These are phyloP conservation scores for Berberis vulgaris DNA, from an alignment of 164 flowering plant species.

Conservation along the genomic window DNA sequence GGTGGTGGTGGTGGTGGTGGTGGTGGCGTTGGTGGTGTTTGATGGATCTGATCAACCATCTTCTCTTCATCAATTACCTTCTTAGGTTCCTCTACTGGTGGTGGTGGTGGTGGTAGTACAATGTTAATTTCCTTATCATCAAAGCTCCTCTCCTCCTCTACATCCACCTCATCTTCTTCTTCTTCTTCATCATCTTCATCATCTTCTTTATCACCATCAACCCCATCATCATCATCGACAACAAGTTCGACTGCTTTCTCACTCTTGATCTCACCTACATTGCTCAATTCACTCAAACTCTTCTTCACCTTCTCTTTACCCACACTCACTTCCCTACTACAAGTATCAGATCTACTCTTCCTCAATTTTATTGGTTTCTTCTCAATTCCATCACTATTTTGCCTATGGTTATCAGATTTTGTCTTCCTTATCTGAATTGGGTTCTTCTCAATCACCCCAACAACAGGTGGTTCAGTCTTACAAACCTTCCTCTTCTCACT, in stretches of 20 bases:
- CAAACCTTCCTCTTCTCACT: slow-evolving; percentile 46
- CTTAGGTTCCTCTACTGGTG: slow-evolving; percentile 22
- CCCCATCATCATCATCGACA: slow-evolving; percentile 15
- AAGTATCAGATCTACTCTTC: slow-evolving; percentile 18
- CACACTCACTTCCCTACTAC: slow-evolving; percentile 26
- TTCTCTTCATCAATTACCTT: slow-evolving; percentile 11
- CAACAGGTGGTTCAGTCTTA: slow-evolving; percentile 26
- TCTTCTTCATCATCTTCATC: slow-evolving; percentile 14
- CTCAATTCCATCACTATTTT: slow-evolving; percentile 16
- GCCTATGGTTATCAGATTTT: slow-evolving; percentile 13
- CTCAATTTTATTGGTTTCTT: slow-evolving; percentile 18
- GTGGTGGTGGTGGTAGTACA: neutral
- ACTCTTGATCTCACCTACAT: slow-evolving; percentile 18
- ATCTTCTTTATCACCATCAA: slow-evolving; percentile 19
- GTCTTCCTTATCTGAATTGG: slow-evolving; percentile 13
- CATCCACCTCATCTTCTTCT: slow-evolving; percentile 12
- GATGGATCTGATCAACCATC: slow-evolving; percentile 17
- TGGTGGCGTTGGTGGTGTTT: slow-evolving; percentile 1
- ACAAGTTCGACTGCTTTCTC: slow-evolving; percentile 17
- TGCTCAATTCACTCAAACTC: slow-evolving; percentile 12
- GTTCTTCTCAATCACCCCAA: slow-evolving; percentile 19
- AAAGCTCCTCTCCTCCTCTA: slow-evolving; percentile 26
- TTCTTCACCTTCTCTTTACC: slow-evolving; percentile 34
- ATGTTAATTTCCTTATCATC: slow-evolving; percentile 40
- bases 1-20: no score